Conservation (phyloP, 257 asterid genomes). For the Jaltomata sinuosa region DNA sequence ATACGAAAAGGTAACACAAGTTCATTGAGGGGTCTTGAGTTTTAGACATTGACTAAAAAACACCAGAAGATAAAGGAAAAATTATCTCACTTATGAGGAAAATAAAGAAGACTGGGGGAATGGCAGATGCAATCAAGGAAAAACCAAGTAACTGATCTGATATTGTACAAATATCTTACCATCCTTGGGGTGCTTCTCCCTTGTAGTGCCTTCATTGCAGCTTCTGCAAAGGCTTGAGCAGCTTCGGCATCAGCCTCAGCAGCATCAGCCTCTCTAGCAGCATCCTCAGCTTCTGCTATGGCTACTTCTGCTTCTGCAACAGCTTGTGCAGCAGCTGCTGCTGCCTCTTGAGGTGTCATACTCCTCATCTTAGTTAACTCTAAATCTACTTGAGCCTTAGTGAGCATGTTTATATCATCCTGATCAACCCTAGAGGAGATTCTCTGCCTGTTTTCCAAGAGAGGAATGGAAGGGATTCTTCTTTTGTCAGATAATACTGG, state of each 20-base stretch:
- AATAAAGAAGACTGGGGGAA: not conserved
- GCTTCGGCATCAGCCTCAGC: conserved; percentile 97
- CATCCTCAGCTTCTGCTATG: conserved; percentile 92
- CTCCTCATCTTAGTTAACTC: conserved; percentile 67
- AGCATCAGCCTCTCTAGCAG: conserved; percentile 86
- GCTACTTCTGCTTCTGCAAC: conserved; percentile 97
- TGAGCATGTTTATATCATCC: conserved; percentile 33
- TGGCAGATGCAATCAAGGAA: not conserved
- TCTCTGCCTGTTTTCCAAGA: conserved; percentile 38
- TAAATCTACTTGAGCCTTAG: conserved; percentile 55
- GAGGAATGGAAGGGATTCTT: conserved; percentile 31
- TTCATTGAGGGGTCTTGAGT: not conserved
- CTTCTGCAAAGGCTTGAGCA: conserved; percentile 90
- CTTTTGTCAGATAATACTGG: conserved; percentile 43
- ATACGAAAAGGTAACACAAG: not conserved
- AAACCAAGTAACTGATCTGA: not conserved
- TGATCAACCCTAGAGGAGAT: conserved; percentile 32
- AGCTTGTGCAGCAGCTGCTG: conserved; percentile 90
- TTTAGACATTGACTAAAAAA: not conserved
- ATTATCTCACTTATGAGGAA: not conserved
- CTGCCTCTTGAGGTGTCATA: conserved; percentile 79
- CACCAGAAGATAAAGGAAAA: not conserved
- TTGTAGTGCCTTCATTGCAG: conserved; percentile 65
- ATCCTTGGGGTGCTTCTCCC: conserved; percentile 52
- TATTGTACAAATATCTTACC: conserved; percentile 32